These are phyloP conservation scores for Cyclotella choctawhatcheeana DNA, from an alignment of 108 stramenopile species.

Conservation along the genomic window DNA sequence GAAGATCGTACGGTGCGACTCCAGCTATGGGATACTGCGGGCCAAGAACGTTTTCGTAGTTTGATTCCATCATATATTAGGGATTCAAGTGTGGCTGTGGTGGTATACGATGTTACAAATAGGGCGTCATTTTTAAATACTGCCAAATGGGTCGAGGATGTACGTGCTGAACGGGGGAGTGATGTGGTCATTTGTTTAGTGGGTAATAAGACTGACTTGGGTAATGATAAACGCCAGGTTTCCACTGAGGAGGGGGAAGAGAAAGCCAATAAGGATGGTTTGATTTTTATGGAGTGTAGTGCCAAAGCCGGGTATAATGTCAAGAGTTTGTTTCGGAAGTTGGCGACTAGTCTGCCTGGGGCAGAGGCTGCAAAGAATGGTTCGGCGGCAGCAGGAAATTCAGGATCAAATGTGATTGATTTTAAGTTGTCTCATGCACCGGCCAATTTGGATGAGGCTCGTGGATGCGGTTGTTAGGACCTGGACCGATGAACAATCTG, in stretches of 20 bases:
- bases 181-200: conserved; percentile 99
- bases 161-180: conserved; percentile 95
- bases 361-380: conserved; percentile 70
- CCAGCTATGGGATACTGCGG: conserved; percentile 99
- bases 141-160: conserved; percentile 99
- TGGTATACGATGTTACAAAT: conserved; percentile 98
- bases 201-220: conserved; percentile 99
- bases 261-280: conserved; percentile 90
- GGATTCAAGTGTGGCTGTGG: conserved; percentile 97
- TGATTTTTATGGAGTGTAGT: conserved; percentile 98
- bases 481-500: no score
- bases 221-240: conserved; percentile 96
- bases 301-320: conserved; percentile 99
- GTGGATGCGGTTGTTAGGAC: conserved; percentile 80
- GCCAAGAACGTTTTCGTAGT: conserved; percentile 95
- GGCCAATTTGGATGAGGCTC: conserved; percentile 89
- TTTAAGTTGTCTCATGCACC: conserved; percentile 93
- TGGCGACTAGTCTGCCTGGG: conserved; percentile 96
- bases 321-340: conserved; percentile 96
- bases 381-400: conserved; percentile 38
- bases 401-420: conserved; percentile 88
- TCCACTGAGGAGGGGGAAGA: conserved; percentile 98
- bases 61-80: conserved; percentile 99
- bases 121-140: conserved; percentile 96
- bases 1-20: conserved; percentile 98